Evolutionary conservation across 805 yeast species (phyloP).

Genomic region (Isabelozyma rhagii): DNA sequence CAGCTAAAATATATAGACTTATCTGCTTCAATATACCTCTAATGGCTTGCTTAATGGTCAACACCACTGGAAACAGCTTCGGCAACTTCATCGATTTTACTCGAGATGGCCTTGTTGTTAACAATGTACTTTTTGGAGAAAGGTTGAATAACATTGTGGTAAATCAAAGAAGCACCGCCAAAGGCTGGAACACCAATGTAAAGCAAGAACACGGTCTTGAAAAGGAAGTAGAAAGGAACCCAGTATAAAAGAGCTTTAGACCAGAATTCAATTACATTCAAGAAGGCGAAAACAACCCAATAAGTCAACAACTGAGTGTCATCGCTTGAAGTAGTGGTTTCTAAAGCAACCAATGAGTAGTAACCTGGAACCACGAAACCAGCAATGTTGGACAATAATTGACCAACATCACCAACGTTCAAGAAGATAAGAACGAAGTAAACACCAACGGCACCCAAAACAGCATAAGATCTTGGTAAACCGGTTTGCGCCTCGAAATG

Average conservation of each 20-base stretch:
- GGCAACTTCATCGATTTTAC: constrained; percentile 47
- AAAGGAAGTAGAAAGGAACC: constrained; percentile 94
- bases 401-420: constrained; percentile 94
- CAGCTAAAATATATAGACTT: not conserved
- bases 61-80: constrained; percentile 36
- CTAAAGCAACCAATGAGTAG: constrained; percentile 79
- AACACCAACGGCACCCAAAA: constrained; percentile 56
- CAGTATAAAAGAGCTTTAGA: constrained; percentile 87
- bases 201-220: constrained; percentile 83
- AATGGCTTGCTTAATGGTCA: constrained; percentile 5
- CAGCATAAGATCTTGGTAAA: constrained; percentile 83
- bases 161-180: constrained; percentile 80
- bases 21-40: not conserved
- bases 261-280: constrained; percentile 95
- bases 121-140: constrained; percentile 43
- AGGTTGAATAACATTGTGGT: constrained; percentile 66
- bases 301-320: constrained; percentile 89
- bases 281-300: constrained; percentile 97
- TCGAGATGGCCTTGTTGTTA: constrained; percentile 26
- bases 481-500: constrained; percentile 44
- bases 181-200: constrained; percentile 86
- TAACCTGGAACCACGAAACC: constrained; percentile 91
- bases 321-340: constrained; percentile 63
- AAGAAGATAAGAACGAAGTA: constrained; percentile 80
- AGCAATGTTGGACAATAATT: constrained; percentile 86